phyloP scores from a whole-genome alignment of 495 filamentous ascomycete genomes.

The Podospora pseudopauciseta region DNA sequence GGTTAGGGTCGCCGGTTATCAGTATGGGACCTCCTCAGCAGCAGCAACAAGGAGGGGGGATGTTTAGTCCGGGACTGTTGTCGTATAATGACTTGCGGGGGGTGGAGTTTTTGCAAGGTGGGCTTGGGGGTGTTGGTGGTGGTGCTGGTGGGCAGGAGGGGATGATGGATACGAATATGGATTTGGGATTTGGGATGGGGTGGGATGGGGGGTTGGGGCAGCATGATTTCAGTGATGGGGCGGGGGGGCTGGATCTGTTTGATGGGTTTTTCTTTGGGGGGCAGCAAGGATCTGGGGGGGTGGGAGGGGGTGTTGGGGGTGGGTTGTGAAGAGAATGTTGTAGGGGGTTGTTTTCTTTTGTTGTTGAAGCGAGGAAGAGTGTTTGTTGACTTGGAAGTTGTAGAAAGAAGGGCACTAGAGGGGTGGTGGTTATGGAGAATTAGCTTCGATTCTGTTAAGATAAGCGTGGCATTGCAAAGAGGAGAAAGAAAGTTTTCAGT shows the following conservation, averaged over 20 bases:
- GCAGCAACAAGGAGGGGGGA: slow-evolving; percentile 14
- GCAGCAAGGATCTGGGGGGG: slow-evolving; percentile 31
- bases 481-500: too few species aligned
- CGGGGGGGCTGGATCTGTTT: slow-evolving; percentile 71
- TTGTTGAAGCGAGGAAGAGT: background rate
- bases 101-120: slow-evolving; percentile 44
- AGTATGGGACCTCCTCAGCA: slow-evolving; percentile 13
- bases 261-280: slow-evolving; percentile 90
- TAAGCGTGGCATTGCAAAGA: too few species aligned
- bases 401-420: too few species aligned
- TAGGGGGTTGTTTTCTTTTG: background rate
- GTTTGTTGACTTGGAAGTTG: too few species aligned
- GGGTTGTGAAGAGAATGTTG: background rate
- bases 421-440: too few species aligned
- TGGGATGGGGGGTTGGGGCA: slow-evolving; percentile 53
- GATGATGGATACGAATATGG: slow-evolving; percentile 47
- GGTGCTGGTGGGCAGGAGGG: slow-evolving; percentile 23
- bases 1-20: background rate
- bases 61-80: slow-evolving; percentile 19
- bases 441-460: too few species aligned
- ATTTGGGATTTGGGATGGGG: slow-evolving; percentile 71
- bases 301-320: slow-evolving; percentile 7
- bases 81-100: slow-evolving; percentile 42
- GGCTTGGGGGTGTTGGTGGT: background rate
- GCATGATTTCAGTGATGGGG: slow-evolving; percentile 77